Conservation (phyloP, 129 eudicot genomes). For the Flaveria sonorensis region DNA sequence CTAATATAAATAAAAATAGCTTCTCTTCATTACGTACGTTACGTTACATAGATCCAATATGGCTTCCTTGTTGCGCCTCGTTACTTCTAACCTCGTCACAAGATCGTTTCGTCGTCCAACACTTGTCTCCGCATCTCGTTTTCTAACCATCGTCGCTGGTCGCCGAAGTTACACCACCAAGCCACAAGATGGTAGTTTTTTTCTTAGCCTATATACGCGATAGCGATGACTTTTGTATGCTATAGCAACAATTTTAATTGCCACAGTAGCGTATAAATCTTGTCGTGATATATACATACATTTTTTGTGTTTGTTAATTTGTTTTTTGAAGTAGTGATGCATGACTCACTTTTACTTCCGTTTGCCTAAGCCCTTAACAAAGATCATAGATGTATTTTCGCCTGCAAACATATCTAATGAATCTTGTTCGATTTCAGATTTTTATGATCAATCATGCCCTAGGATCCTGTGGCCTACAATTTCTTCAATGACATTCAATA, state of each 20-base stretch:
- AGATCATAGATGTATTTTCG: no score
- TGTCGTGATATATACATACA: no score
- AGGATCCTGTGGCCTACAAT: not conserved
- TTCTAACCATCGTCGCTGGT: not conserved
- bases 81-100: not conserved
- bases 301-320: no score
- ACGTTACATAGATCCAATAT: not conserved
- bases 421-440: not conserved
- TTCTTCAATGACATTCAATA: not conserved
- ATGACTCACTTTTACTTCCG: no score
- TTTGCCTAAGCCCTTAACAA: no score
- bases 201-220: not conserved
- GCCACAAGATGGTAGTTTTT: not conserved
- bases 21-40: no score
- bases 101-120: not conserved
- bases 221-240: no score
- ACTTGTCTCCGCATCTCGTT: not conserved
- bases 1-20: no score
- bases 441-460: not conserved
- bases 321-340: no score
- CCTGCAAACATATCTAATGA: not conserved
- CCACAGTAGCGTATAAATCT: no score
- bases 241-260: no score
- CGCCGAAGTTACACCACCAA: not conserved
- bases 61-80: not conserved